Base-by-base conservation (phyloP, 768 basidiomycete genomes). In the Tricholoma saponaceum region DNA sequence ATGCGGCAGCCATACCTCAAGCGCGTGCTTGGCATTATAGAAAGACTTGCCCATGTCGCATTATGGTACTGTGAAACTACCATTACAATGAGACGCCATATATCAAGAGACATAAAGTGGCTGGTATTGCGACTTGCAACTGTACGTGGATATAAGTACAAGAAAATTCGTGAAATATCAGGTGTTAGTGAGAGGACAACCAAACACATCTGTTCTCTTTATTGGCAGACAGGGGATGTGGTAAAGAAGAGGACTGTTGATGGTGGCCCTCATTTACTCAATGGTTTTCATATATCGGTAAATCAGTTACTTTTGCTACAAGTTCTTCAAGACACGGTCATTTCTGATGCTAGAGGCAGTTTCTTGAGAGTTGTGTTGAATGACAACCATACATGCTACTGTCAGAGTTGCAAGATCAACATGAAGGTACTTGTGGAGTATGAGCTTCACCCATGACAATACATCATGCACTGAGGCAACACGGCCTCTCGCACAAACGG, bases 301-400 rank as follows among this genome's bases (percentile, higher is more conserved):
- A 39, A 43, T 43, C 41, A 43, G 9, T 43, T 22, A 22, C 20
- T 43, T 43, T 43, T 43, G 41, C 41, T 43, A 22, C 41, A 22
- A 22, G 41, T 20, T 22, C 20, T 39, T 39, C n/a, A n/a, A n/a
- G 37, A 39, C 41, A 20, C 7, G 20, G 8, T 43, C 41, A 22
- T 22, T 20, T 43, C 22, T 22, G 9, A 43, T 43, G 41, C 35
- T 56, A n/a, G 5, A 46, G 25, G 33, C 23, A 66, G 63, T 66
- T 58, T 52, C 56, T 64, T 20, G 55, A 58, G 37, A 55, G 60
- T 28, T 54, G 51, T 44, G 54, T 66, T 18, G 56, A 66, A 47
- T n/a, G 54, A 18, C 59, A 59, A 50, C 63, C 61, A 7, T 61
- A 67, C 49, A 16, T 67, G 26, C 59, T 59, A 25, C 50, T 67